phyloP scores from a whole-genome alignment of 495 filamentous ascomycete species.

The Neurospora sp. region DNA sequence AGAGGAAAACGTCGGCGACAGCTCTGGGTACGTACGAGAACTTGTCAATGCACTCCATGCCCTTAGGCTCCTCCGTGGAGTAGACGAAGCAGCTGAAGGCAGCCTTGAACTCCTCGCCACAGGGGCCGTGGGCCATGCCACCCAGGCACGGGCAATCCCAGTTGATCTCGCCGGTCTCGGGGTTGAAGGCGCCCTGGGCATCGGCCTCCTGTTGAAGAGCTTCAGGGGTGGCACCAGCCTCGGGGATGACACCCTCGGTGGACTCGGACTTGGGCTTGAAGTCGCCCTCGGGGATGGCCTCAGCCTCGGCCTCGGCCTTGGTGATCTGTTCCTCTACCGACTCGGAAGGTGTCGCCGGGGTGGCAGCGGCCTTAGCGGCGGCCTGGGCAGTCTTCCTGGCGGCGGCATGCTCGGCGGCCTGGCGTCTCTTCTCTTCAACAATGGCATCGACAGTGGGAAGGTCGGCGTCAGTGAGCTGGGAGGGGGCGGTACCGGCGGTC shows the following conservation, averaged over 20 bases:
- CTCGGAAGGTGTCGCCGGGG: conserved; percentile 4
- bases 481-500: conserved; percentile 23
- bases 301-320: conserved; percentile 1
- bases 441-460: conserved; percentile 40
- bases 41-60: conserved; percentile 95
- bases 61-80: conserved; percentile 92
- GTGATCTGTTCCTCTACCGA: background rate
- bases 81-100: conserved; percentile 98
- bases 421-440: conserved; percentile 39
- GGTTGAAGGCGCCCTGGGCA: conserved; percentile 88
- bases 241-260: conserved; percentile 9
- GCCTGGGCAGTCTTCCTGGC: conserved; percentile 16
- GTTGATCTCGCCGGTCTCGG: conserved; percentile 98
- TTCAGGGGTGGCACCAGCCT: conserved; percentile 29
- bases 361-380: conserved; percentile 15
- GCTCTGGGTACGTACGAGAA: conserved; percentile 62
- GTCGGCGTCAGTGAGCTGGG: conserved; percentile 34
- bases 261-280: conserved; percentile 6
- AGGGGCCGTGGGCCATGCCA: conserved; percentile 95
- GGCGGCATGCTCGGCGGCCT: conserved; percentile 17
- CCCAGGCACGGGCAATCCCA: conserved; percentile 98
- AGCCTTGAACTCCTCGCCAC: conserved; percentile 84
- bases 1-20: background rate
- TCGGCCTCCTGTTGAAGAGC: conserved; percentile 70
- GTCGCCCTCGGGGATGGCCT: conserved; percentile 4